Percentiles rank a stretch among this genome's conserved stretches.
Conservation (phyloP, 495 filamentous ascomycete species). For the Penicillium ochrochloron region DNA sequence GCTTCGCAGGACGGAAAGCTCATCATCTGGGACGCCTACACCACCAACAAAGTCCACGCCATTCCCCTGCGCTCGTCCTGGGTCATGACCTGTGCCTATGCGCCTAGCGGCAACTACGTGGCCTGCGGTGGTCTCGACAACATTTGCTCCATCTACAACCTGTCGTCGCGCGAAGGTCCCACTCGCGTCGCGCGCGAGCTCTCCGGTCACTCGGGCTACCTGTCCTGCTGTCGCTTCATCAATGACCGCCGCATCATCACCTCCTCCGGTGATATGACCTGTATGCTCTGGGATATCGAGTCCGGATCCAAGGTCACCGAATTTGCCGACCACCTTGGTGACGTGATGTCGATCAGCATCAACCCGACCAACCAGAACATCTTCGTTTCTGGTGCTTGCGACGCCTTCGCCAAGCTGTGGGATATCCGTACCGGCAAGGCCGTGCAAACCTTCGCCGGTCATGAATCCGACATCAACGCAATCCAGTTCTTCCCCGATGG, state of each 20-base stretch:
- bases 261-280: conserved; percentile 99
- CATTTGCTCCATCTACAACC: conserved; percentile 99
- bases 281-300: conserved; percentile 99
- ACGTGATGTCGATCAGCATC: conserved; percentile 99
- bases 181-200: conserved; percentile 96
- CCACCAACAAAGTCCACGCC: conserved; percentile 98
- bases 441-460: conserved; percentile 96
- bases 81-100: conserved; percentile 99
- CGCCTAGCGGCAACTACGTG: conserved; percentile 96
- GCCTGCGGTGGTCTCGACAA: conserved; percentile 98
- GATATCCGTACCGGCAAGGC: conserved; percentile 98
- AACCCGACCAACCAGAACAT: conserved; percentile 97
- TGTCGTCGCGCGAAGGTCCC: conserved; percentile 92
- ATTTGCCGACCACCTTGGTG: conserved; percentile 97
- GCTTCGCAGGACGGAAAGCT: conserved; percentile 99
- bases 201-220: conserved; percentile 95
- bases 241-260: conserved; percentile 97
- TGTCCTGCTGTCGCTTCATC: conserved; percentile 98
- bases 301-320: conserved; percentile 96
- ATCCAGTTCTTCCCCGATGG: conserved; percentile 99
- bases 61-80: conserved; percentile 98
- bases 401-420: conserved; percentile 98
- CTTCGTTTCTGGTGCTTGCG: conserved; percentile 97
- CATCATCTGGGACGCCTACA: conserved; percentile 99
- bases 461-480: conserved; percentile 99